Evolutionary conservation across 176 grass and related monocot species (phyloP), one percentile per base, ranked within the genome.

Genomic region (Phragmites australis): DNA sequence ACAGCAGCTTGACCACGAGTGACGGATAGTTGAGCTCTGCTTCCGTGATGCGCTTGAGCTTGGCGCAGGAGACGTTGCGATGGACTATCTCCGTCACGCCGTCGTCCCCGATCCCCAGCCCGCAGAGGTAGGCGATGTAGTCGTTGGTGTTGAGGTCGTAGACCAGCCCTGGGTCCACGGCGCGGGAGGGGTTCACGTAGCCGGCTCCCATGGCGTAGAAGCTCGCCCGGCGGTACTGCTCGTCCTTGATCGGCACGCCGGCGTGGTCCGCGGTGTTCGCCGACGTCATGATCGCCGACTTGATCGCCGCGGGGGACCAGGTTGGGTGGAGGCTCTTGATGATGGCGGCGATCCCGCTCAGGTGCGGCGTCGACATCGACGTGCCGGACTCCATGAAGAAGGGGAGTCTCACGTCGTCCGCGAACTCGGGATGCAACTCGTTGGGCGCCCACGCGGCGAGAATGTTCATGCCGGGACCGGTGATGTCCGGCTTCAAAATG

Each of bases 1-100:
- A 76, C 25, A 77, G 52, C 59, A 88, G 62, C 75, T 74, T 82
- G 10, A 86, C 68, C 52, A 87, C 76, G 75, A 94, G 84, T 5
- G 92, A 94, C 39, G 92, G 88, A 80, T 94, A 94, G 88, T 94
- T 94, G 19, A 94, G 86, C 82, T 91, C 77, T 17, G 84, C 88
- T 18, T 90, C 82, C 0, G 82, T 84, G 77, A 88, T 70, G 39
- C 68, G 43, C 68, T 78, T 83, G 2, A 86, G 37, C 71, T 86
- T 76, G 25, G 32, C 49, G 76, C 91, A 91, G 10, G 62, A 13
- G 41, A 86, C 5, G 22, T 55, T 52, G 23, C 81, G 81, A 21
- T 80, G 61, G 4, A 80, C 67, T 6, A 90, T 77, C 57, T 47
- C 87, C 65, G 50, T 64, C 27, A 94, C 88, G 86, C 76, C 77